A percentile compares a stretch with the other conserved stretches of the same genome.
Conservation (phyloP, 192 early-diverging fungal species). For the Coemansia sp. region DNA sequence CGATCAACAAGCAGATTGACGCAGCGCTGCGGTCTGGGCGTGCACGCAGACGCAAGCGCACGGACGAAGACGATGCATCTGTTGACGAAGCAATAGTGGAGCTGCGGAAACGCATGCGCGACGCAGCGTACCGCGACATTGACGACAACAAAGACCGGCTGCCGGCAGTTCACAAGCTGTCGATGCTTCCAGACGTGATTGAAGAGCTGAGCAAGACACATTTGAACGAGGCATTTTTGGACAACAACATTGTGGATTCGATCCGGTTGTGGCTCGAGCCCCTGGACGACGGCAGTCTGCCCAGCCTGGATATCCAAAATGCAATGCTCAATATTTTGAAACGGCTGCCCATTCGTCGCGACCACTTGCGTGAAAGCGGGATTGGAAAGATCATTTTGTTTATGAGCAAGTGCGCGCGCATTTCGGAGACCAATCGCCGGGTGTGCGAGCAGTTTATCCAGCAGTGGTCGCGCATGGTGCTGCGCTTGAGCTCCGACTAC, state of each 20-base stretch:
- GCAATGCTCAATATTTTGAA: constrained; percentile 69
- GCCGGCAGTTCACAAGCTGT: constrained; percentile 53
- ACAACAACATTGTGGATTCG: constrained; percentile 79
- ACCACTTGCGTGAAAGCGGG: constrained; percentile 76
- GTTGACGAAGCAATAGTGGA: constrained; percentile 51
- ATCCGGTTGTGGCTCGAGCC: constrained; percentile 91
- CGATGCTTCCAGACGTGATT: constrained; percentile 48
- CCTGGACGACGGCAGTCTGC: constrained; percentile 81
- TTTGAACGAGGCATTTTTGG: constrained; percentile 71
- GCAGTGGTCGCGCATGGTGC: constrained; percentile 83
- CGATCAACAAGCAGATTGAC: constrained; percentile 44
- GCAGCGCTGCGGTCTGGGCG: constrained; percentile 40
- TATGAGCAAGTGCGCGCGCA: constrained; percentile 81
- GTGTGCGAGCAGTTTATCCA: constrained; percentile 75
- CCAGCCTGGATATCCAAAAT: constrained; percentile 83
- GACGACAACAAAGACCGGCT: constrained; percentile 51
- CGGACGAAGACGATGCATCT: constrained; percentile 48
- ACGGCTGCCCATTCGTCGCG: constrained; percentile 69
- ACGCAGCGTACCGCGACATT: constrained; percentile 51
- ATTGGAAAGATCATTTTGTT: constrained; percentile 85
- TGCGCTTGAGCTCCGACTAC: constrained; percentile 74
- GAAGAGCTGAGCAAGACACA: constrained; percentile 53
- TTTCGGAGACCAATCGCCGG: constrained; percentile 65
- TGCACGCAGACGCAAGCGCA: constrained; percentile 43
- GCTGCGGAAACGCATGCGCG: constrained; percentile 52